These are phyloP conservation scores for Lyophyllum shimeji DNA, from an alignment of 768 basidiomycete genomes.

Conservation along the genomic window DNA sequence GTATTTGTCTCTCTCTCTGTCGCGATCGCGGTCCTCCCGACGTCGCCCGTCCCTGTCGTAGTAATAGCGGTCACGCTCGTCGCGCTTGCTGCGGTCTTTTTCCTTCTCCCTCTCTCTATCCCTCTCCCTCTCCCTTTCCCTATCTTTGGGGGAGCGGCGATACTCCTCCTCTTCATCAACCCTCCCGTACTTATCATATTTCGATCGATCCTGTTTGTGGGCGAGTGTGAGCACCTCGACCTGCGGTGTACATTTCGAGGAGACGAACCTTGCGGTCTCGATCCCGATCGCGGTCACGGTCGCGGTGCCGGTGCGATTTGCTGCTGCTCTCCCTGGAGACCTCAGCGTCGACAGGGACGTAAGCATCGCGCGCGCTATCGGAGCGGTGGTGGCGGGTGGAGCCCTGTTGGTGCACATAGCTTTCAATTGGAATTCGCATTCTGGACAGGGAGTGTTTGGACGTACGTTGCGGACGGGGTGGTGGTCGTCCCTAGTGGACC, in stretches of 20 bases:
- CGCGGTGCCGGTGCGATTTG: conserved; percentile 4
- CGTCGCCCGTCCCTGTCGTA: background rate
- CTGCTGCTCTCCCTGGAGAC: conserved; percentile 7
- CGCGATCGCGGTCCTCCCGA: conserved; percentile 8
- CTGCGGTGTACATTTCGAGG: too few species aligned
- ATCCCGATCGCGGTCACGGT: too few species aligned
- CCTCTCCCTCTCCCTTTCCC: background rate
- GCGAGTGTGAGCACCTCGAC: background rate
- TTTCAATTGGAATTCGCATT: too few species aligned
- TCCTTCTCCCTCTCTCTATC: background rate
- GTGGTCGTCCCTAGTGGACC: conserved; percentile 1
- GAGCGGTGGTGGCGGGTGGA: conserved; percentile 7
- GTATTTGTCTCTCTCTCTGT: background rate
- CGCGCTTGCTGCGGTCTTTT: conserved; percentile 5
- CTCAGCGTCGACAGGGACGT: conserved; percentile 7
- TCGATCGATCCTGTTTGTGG: conserved; percentile 6
- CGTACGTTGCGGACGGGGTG: conserved; percentile 14
- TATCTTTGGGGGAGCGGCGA: background rate
- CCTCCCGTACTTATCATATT: conserved; percentile 2
- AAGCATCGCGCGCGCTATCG: too few species aligned
- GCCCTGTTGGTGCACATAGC: too few species aligned
- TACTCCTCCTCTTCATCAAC: background rate
- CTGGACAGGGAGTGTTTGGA: background rate
- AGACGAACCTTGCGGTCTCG: conserved; percentile 1
- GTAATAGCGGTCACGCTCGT: conserved; percentile 10